Percentiles rank a stretch among this genome's conserved stretches.
Evolutionary conservation across 2,329 filamentous ascomycete species (phyloP).

Genomic region (Hortaea sp.): DNA sequence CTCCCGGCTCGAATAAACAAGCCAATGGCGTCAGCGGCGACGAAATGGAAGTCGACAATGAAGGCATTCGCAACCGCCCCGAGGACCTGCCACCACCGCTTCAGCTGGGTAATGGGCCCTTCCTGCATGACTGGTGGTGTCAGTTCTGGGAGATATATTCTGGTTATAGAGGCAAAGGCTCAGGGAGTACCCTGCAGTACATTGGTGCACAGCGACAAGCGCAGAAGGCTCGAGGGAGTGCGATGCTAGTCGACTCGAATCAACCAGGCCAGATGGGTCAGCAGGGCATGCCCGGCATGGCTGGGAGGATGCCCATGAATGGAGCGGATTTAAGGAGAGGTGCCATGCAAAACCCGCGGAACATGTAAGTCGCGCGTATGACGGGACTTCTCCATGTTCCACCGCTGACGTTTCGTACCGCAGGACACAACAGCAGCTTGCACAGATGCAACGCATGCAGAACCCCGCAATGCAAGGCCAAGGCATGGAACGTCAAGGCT

Average conservation of each 20-base stretch:
- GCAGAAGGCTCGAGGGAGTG: slow-evolving; percentile 54
- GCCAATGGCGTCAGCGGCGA: slow-evolving; percentile 62
- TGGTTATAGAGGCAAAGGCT: slow-evolving; percentile 63
- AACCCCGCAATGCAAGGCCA: slow-evolving; percentile 51
- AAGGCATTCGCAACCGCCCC: slow-evolving; percentile 69
- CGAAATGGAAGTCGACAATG: slow-evolving; percentile 67
- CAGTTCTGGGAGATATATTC: slow-evolving; percentile 95
- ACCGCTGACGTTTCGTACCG: neutral
- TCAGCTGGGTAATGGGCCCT: slow-evolving; percentile 63
- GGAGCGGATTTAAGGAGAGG: slow-evolving; percentile 29
- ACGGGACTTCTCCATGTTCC: too few species aligned
- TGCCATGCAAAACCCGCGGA: slow-evolving; percentile 13
- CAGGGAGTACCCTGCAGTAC: slow-evolving; percentile 23
- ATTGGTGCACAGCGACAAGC: slow-evolving; percentile 58
- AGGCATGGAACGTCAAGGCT: slow-evolving; percentile 80
- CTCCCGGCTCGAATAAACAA: slow-evolving; percentile 51
- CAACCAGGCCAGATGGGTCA: slow-evolving; percentile 50
- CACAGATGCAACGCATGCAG: slow-evolving; percentile 45
- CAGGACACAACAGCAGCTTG: slow-evolving; percentile 20
- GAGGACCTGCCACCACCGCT: slow-evolving; percentile 70
- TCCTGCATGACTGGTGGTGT: slow-evolving; percentile 95
- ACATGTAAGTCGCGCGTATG: slow-evolving; percentile 11
- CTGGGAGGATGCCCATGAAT: slow-evolving; percentile 25
- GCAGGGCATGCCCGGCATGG: slow-evolving; percentile 22
- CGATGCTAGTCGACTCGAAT: slow-evolving; percentile 56